phyloP scores from a whole-genome alignment of 257 asterid genomes.

The Solanum clarkiae region DNA sequence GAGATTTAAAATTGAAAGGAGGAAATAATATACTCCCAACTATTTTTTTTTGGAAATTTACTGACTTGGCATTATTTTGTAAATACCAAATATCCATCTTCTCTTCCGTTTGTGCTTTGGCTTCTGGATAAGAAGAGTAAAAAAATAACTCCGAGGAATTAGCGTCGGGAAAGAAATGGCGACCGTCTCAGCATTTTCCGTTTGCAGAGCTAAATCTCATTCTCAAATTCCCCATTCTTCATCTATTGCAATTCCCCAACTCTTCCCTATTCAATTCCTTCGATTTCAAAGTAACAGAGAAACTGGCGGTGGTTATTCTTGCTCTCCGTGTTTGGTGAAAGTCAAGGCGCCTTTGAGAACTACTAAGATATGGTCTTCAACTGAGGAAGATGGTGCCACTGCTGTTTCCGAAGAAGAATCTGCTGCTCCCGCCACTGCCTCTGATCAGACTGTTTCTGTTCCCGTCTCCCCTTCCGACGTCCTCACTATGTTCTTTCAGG shows the following conservation, averaged over 20 bases:
- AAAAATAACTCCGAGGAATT: background rate
- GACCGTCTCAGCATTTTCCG: slow-evolving; percentile 24
- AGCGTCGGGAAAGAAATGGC: slow-evolving; percentile 22
- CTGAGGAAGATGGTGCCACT: slow-evolving; percentile 27
- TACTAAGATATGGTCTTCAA: slow-evolving; percentile 21
- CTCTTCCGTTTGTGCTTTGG: background rate
- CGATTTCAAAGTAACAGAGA: slow-evolving; percentile 2
- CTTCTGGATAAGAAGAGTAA: slow-evolving; percentile 1
- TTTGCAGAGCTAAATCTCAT: slow-evolving; percentile 10
- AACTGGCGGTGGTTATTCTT: slow-evolving; percentile 5
- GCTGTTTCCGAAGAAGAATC: slow-evolving; percentile 14
- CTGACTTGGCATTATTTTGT: background rate
- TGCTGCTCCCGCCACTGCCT: slow-evolving; percentile 11
- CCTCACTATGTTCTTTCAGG: slow-evolving; percentile 88
- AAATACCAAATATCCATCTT: background rate
- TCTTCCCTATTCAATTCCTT: slow-evolving; percentile 10
- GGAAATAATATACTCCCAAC: background rate
- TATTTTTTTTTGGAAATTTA: background rate
- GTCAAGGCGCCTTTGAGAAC: slow-evolving; percentile 9
- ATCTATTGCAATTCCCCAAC: background rate
- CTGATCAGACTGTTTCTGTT: slow-evolving; percentile 66
- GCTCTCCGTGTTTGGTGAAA: slow-evolving; percentile 5
- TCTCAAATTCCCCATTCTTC: slow-evolving; percentile 5
- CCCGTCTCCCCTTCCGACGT: slow-evolving; percentile 77
- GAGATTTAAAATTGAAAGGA: background rate